Evolutionary conservation across 116 monocot genomes (phyloP), one percentile per base, ranked within the genome.

Genomic region (Phalaenopsis hybrid): DNA sequence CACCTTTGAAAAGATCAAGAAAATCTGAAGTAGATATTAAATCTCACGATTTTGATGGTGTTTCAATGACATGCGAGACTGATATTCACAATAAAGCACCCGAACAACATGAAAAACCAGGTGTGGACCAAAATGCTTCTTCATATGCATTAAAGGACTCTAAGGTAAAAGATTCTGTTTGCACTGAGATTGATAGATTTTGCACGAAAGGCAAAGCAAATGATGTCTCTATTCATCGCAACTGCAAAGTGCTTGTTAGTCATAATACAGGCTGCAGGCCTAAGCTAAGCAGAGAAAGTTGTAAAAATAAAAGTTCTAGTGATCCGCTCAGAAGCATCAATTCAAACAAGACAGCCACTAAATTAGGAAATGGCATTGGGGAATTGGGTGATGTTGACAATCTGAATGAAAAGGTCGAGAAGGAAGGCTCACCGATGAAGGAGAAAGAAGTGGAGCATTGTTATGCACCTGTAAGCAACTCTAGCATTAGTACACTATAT

Each of bases 191-290:
- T 81, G 28, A 41, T 79, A 52, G 78, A 34, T 23, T n/a, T 74
- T 80, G 37, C 43, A 73, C 77, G 48, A 79, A 46, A 79, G 82
- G 21, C 45, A 57, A 75, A 58, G 18, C 8, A 3, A 83, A 85
- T 70, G 28, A 43, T 44, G 16, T 43, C 55, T 23, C 52, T 44
- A 37, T 49, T 84, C 12, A 52, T 74, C 74, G 44, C 2, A 31
- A 28, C 8, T 91, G 87, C 79, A 97, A 89, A 79, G 85, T 87
- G 16, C 79, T 87, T 81, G 83, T 88, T 9, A 89, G 83, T 82
- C 89, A 82, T 52, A 97, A 85, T 51, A 50, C 88, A 41, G 84
- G 55, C 75, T 41, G 79, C 76, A 84, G 49, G 76, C 31, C 44
- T 43, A 89, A 91, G 82, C 37, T 28, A 74, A 75, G 48, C 63